Percentiles rank a stretch among this genome's conserved stretches.
These are phyloP conservation scores for Graphilbum ipis-grandicollis DNA, from an alignment of 2,329 filamentous ascomycete species.

Conservation along the genomic window DNA sequence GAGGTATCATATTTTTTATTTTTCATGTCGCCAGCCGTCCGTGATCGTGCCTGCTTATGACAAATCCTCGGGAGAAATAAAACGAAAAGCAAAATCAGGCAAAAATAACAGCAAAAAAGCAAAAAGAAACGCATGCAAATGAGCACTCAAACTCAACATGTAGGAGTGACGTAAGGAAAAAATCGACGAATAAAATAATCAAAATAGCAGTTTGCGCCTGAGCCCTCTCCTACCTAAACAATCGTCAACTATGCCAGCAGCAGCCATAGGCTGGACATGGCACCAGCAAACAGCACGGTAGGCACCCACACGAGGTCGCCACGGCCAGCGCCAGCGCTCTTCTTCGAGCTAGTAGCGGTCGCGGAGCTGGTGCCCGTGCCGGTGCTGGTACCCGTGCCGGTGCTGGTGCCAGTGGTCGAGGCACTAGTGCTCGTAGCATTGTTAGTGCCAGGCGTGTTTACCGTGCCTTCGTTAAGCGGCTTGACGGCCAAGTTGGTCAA, in stretches of 20 bases:
- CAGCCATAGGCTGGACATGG: slow-evolving; percentile 4
- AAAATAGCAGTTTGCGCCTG: no score
- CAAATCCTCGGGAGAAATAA: no score
- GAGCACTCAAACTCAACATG: background rate
- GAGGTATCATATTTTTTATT: no score
- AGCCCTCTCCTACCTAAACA: background rate
- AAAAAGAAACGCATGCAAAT: background rate
- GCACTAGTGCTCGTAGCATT: slow-evolving; percentile 5
- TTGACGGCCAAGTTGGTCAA: slow-evolving; percentile 30
- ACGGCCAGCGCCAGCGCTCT: slow-evolving; percentile 7
- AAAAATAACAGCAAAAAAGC: background rate
- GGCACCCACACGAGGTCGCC: slow-evolving; percentile 4
- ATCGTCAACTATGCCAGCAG: slow-evolving; percentile 2
- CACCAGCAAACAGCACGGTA: slow-evolving; percentile 1
- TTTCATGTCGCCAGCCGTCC: no score
- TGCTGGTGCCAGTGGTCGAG: background rate
- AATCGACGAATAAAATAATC: no score
- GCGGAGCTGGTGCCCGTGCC: background rate
- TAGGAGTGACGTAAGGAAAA: background rate
- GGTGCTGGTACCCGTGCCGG: background rate
- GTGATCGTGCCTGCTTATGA: no score
- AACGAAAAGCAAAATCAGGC: no score
- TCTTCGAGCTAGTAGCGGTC: slow-evolving; percentile 7
- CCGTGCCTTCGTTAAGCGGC: slow-evolving; percentile 23
- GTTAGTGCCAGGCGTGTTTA: slow-evolving; percentile 29